Base-by-base conservation (phyloP, 306 rosid genomes). In the Dalbergia cochinchinensis region DNA sequence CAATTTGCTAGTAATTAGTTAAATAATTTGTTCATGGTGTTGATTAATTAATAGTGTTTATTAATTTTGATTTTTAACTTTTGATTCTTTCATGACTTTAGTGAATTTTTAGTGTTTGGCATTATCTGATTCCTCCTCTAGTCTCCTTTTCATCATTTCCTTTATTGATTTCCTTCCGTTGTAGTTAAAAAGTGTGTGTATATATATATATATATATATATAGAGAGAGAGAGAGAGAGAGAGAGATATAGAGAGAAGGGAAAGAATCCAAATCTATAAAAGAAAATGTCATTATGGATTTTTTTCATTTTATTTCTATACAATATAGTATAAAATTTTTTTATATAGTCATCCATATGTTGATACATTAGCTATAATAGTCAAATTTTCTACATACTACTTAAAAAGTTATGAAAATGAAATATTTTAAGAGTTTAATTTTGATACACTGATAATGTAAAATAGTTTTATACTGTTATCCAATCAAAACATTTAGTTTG, bases 11-110 rank as follows among this genome's bases (percentile, higher is more conserved):
- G 51, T n/a, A 48, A 14, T 14, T 50, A 50, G 4, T 11, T 50
- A 50, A 16, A 14, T 13, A n/a, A 7, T 54, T 16, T 1, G 22
- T 54, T 54, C 19, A n/a, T n/a, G 18, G 58, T 51, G 19, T 16
- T n/a, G 10, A 6, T 54, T 13, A 16, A 54, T n/a, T 10, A 26
- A 2, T 26, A 26, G 14, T 74, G 15, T 65, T 72, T 4, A n/a
- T 83, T 47, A 3, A 0, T 59, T 64, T 61, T 48, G 4, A 50
- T 59, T 74, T 69, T 59, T 31, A 78, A 7, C 39, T 54, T 54
- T 69, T 62, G 16, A 78, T 78, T 72, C 67, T 58, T 78, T 78
- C 10, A 50, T 83, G 42, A 44, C 63, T 70, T 53, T 1, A 2
- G 4, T 62, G 22, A 42, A 47, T 74, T 81, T 10, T 11, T 50